These are phyloP conservation scores for Phytophthora niederhauseri DNA, from an alignment of 352 stramenopile species.

Conservation along the genomic window DNA sequence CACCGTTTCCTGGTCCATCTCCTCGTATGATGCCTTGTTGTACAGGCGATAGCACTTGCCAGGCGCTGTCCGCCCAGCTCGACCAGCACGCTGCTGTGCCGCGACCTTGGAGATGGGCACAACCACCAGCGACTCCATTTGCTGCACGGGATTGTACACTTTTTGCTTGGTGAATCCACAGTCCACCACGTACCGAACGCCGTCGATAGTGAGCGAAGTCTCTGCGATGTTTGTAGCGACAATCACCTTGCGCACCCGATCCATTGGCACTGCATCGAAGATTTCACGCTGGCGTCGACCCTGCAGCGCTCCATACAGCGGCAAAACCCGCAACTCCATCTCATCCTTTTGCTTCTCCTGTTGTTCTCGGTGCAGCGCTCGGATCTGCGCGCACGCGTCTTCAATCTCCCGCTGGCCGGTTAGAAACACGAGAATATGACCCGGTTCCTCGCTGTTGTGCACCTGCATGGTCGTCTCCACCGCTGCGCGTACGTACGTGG, in stretches of 20 bases:
- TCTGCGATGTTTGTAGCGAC: conserved; percentile 95
- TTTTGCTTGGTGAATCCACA: conserved; percentile 94
- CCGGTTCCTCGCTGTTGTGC: conserved; percentile 70
- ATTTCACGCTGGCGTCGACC: conserved; percentile 93
- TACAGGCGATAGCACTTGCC: conserved; percentile 99
- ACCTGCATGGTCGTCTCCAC: conserved; percentile 84
- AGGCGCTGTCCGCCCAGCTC: conserved; percentile 95
- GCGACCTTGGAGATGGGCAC: conserved; percentile 96
- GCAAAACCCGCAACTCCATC: conserved; percentile 78
- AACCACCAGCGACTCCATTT: conserved; percentile 89
- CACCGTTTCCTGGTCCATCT: conserved; percentile 97
- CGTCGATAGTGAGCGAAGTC: conserved; percentile 99
- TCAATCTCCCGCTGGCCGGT: conserved; percentile 95
- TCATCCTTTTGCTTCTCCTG: conserved; percentile 10
- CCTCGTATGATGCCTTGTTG: conserved; percentile 96
- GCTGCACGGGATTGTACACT: conserved; percentile 77
- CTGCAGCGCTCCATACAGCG: conserved; percentile 97
- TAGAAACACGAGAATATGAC: conserved; percentile 96
- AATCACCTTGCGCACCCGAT: conserved; percentile 82
- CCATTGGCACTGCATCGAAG: conserved; percentile 89
- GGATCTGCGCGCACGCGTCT: conserved; percentile 88
- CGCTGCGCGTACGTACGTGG: conserved; percentile 64
- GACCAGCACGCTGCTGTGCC: conserved; percentile 95
- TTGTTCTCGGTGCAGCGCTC: conserved; percentile 42
- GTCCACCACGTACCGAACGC: conserved; percentile 89